Evolutionary conservation across 2,329 filamentous ascomycete genomes (phyloP).

Genomic region (Penicillium brasilianum): DNA sequence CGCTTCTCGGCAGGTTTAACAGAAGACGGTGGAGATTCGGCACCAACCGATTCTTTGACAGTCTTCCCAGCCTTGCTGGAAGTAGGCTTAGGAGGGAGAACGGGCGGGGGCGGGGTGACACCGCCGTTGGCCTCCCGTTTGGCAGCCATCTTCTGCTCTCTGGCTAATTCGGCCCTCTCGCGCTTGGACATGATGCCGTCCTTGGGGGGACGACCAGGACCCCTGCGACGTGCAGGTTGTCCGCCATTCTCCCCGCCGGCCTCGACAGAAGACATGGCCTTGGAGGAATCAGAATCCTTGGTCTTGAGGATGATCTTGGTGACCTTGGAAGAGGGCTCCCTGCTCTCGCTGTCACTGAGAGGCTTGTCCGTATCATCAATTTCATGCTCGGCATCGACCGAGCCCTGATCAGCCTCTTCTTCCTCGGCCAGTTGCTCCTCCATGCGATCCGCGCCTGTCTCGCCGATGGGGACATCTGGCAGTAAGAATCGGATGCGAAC

Average conservation of each 20-base stretch:
- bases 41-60: slow-evolving; percentile 39
- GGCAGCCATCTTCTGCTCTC: slow-evolving; percentile 57
- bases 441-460: slow-evolving; percentile 54
- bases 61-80: slow-evolving; percentile 41
- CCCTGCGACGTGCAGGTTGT: slow-evolving; percentile 51
- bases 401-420: slow-evolving; percentile 38
- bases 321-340: slow-evolving; percentile 35
- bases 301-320: slow-evolving; percentile 38
- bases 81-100: slow-evolving; percentile 18
- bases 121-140: slow-evolving; percentile 55
- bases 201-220: slow-evolving; percentile 68
- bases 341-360: slow-evolving; percentile 35
- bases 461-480: slow-evolving; percentile 56
- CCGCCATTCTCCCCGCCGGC: slow-evolving; percentile 43
- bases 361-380: slow-evolving; percentile 38
- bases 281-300: slow-evolving; percentile 35
- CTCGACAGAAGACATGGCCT: slow-evolving; percentile 40
- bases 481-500: slow-evolving; percentile 62
- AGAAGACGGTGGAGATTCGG: slow-evolving; percentile 39
- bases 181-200: slow-evolving; percentile 71
- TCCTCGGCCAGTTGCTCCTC: slow-evolving; percentile 48
- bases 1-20: slow-evolving; percentile 51
- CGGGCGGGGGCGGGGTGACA: slow-evolving; percentile 47
- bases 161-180: slow-evolving; percentile 60
- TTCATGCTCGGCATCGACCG: slow-evolving; percentile 51